These are phyloP conservation scores for Sugiyamaella paludigena DNA, from an alignment of 1,139 yeast species.

Conservation along the genomic window DNA sequence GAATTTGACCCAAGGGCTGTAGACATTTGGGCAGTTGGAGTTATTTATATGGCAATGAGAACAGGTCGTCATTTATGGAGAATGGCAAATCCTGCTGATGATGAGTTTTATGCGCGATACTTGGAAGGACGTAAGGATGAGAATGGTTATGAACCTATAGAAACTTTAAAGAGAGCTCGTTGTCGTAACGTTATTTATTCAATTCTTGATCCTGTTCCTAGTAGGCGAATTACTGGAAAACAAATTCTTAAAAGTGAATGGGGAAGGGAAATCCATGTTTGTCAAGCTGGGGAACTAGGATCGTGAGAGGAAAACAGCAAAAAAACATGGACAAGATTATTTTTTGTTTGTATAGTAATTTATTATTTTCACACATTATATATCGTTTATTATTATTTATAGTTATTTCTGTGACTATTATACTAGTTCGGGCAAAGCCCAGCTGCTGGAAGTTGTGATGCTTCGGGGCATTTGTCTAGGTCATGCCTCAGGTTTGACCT, in stretches of 20 bases:
- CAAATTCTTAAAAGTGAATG: slow-evolving; percentile 90
- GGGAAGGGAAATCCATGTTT: slow-evolving; percentile 83
- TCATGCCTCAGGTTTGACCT: too few species aligned
- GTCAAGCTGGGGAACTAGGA: slow-evolving; percentile 57
- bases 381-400: neutral
- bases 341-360: neutral
- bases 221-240: slow-evolving; percentile 76
- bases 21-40: slow-evolving; percentile 96
- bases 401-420: neutral
- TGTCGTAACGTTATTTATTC: slow-evolving; percentile 91
- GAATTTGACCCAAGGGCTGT: slow-evolving; percentile 87
- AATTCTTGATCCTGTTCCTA: slow-evolving; percentile 82
- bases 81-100: slow-evolving; percentile 64
- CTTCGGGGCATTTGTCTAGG: too few species aligned
- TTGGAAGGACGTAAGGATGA: slow-evolving; percentile 71
- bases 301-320: slow-evolving; percentile 1
- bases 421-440: neutral
- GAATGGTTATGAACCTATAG: slow-evolving; percentile 88
- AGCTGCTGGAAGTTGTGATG: too few species aligned
- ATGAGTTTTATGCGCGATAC: slow-evolving; percentile 74
- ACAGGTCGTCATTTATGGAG: slow-evolving; percentile 93
- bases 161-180: slow-evolving; percentile 68
- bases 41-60: slow-evolving; percentile 97
- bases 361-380: too few species aligned
- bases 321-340: neutral